A percentile compares a stretch with the other conserved stretches of the same genome.
phyloP scores from a whole-genome alignment of 257 asterid genomes.

The Ocimum tenuiflorum region DNA sequence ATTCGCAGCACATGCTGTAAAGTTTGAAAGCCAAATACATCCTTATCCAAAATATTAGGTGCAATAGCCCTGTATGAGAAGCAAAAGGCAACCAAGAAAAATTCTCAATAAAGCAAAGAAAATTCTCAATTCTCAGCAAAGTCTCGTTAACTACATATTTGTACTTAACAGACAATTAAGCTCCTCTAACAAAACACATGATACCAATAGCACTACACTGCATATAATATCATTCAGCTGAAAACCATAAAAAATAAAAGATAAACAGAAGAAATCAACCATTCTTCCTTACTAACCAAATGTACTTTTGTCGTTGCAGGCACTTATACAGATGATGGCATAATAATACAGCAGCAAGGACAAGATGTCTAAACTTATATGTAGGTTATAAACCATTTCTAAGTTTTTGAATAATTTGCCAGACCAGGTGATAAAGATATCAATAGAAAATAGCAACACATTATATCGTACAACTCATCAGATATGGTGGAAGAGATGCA shows the following conservation, averaged over 20 bases:
- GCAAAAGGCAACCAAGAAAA: background rate
- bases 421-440: background rate
- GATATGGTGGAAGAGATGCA: background rate
- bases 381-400: background rate
- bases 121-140: background rate
- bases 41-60: slow-evolving; percentile 60
- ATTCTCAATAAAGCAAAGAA: background rate
- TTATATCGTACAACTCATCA: background rate
- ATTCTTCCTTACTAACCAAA: background rate
- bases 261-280: background rate
- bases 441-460: background rate
- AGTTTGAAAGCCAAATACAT: slow-evolving; percentile 60
- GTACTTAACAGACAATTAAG: no score
- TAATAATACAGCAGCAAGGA: background rate
- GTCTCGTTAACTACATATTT: background rate
- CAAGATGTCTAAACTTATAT: background rate
- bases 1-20: slow-evolving; percentile 62
- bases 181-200: background rate
- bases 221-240: background rate
- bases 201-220: background rate
- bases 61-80: slow-evolving; percentile 52
- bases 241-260: background rate
- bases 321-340: background rate
- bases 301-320: background rate
- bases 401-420: background rate